Evolutionary conservation across 805 yeast genomes (phyloP).

Genomic region (Starmerella potacharoeniae): DNA sequence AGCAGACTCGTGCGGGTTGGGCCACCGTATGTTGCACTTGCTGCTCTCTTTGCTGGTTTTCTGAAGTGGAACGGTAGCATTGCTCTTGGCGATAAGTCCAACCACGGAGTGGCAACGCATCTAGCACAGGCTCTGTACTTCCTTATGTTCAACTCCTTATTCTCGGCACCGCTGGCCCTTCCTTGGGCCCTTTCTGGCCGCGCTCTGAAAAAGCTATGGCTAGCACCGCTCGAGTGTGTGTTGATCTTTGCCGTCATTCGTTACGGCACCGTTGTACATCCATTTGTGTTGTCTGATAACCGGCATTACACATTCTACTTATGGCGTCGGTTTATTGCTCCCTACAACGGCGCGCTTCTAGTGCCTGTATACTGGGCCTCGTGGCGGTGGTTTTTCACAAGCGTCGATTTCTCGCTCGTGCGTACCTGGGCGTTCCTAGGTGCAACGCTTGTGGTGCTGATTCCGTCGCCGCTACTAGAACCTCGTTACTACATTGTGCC

Average conservation of each 20-base stretch:
- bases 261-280: constrained; percentile 58
- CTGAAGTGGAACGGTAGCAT: constrained; percentile 65
- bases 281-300: constrained; percentile 85
- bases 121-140: constrained; percentile 76
- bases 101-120: constrained; percentile 64
- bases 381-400: constrained; percentile 29
- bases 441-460: constrained; percentile 49
- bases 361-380: constrained; percentile 63
- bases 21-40: constrained; percentile 25
- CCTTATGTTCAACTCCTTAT: constrained; percentile 45
- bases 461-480: constrained; percentile 88
- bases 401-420: constrained; percentile 18
- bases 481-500: constrained; percentile 89
- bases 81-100: constrained; percentile 82
- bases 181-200: constrained; percentile 16
- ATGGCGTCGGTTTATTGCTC: constrained; percentile 49
- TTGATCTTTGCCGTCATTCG: constrained; percentile 15
- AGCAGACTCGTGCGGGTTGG: not conserved
- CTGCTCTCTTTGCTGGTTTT: constrained; percentile 44
- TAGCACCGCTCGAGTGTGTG: constrained; percentile 10
- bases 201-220: not conserved
- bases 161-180: constrained; percentile 68
- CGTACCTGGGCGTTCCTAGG: constrained; percentile 35
- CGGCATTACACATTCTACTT: constrained; percentile 87
- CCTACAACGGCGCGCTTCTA: constrained; percentile 29